These are phyloP conservation scores for Pyrrhoderma lamaoense DNA, from an alignment of 1,284 basidiomycete species.

Conservation along the genomic window DNA sequence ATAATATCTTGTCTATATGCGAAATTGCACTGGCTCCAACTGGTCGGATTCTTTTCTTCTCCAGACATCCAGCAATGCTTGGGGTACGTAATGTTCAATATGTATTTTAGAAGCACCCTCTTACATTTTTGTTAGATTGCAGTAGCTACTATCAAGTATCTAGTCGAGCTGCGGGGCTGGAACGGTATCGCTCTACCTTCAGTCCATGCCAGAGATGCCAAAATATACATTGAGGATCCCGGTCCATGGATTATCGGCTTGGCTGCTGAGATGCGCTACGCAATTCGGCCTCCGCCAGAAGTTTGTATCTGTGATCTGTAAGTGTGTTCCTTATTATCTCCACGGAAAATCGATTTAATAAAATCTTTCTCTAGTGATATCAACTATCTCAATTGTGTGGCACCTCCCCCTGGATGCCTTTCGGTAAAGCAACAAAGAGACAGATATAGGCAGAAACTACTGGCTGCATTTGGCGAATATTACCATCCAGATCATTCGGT, in stretches of 20 bases:
- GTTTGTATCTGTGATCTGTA: conserved; percentile 88
- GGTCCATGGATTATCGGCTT: conserved; percentile 93
- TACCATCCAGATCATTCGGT: conserved; percentile 80
- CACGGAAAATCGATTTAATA: too few species aligned
- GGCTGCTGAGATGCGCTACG: conserved; percentile 79
- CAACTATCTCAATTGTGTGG: conserved; percentile 80
- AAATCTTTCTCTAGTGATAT: conserved; percentile 55
- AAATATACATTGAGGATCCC: conserved; percentile 82
- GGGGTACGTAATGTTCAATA: conserved; percentile 39
- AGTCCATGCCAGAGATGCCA: conserved; percentile 85
- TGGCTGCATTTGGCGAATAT: conserved; percentile 74
- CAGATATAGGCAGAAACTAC: conserved; percentile 70
- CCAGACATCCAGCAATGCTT: conserved; percentile 86
- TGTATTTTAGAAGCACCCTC: conserved; percentile 2
- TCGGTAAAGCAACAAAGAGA: conserved; percentile 80
- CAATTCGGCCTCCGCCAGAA: conserved; percentile 67
- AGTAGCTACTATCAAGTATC: conserved; percentile 83
- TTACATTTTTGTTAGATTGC: conserved; percentile 48
- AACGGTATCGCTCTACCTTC: conserved; percentile 80
- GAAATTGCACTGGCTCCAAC: conserved; percentile 95
- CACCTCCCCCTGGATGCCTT: conserved; percentile 74
- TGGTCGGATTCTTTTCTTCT: conserved; percentile 86
- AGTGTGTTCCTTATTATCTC: conserved; percentile 28
- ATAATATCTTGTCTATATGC: conserved; percentile 89
- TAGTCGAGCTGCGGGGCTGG: conserved; percentile 93